Evolutionary conservation across 2,329 filamentous ascomycete genomes (phyloP), one percentile per base, ranked within the genome.

Genomic region (Ophiocordyceps australis): DNA sequence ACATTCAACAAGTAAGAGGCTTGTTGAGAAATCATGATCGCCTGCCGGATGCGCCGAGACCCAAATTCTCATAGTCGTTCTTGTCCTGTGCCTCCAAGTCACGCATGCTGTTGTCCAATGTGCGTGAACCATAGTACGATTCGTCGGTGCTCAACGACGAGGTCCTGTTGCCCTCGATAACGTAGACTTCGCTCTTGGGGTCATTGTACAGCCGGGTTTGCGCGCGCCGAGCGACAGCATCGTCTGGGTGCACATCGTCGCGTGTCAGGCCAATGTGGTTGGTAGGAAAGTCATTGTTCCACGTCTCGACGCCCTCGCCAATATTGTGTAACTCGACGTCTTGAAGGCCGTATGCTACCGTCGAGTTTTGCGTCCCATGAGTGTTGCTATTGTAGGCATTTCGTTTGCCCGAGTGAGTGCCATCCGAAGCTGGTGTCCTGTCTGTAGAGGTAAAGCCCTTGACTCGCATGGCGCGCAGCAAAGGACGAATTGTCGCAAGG

Each of bases 401-500:
- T n/a, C n/a, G n/a, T n/a, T n/a, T n/a, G n/a, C n/a, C n/a, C n/a
- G n/a, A n/a, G n/a, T n/a, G n/a, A n/a, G n/a, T n/a, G n/a, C n/a
- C n/a, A n/a, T n/a, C n/a, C n/a, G n/a, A n/a, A n/a, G n/a, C n/a
- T n/a, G 44, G 43, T 4, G 49, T 51, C 26, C 38, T 41, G 23
- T 49, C 47, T 20, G 49, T 54, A 1, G 55, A 49, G 4, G 49
- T 47, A 36, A 65, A 65, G 6, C 60, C 62, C 14, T 36, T 50
- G 9, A 65, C 41, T 32, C 45, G 52, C 45, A 55, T 49, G n/a
- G 47, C 45, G 19, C 61, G 58, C 19, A 68, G 52, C 1, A 68
- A 49, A 4, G 63, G 63, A 3, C 62, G 57, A 17, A 67, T 61
- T 5, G 63, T 68, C 14, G 59, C 59, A 9, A 67, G 46, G 31